Base-by-base conservation (phyloP, 805 yeast genomes). In the Aciculoconidium aculeatum region DNA sequence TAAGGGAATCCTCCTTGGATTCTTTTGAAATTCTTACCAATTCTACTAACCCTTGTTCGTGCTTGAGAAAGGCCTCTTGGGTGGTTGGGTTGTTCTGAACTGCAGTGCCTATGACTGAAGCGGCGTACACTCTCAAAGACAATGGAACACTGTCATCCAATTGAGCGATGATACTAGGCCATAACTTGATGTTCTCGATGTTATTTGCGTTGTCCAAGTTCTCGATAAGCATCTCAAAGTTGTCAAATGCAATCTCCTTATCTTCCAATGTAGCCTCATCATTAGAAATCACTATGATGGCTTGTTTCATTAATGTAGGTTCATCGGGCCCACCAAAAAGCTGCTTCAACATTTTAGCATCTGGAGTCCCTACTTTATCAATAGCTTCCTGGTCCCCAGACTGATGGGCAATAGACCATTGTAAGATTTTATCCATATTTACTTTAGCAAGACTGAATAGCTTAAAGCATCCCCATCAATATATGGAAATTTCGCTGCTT, bases 201-300 rank as follows among this genome's bases (percentile, higher is more conserved):
- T 86, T 86, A 57, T 90, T 88, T 14, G 97, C 97, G 53, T 92
- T 92, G 55, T 92, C 97, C 36, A 90, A 57, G 47, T 87, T 87
- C 51, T 90, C 97, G 27, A 92, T 80, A 29, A 90, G 64, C 90
- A 88, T 86, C 53, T 90, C 96, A 47, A 90, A 81, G 52, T 86
- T 85, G 41, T 90, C 96, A 36, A 87, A 71, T 0, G 96, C 95
- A 6, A 73, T 71, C 29, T 79, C 64, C 44, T 80, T 81, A 43
- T 69, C 68, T 22, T 81, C 90, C 13, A 72, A 43, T 6, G 70
- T 70, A 3, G 76, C 75, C 27, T 77, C 80, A 5, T 74, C 71
- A 44, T 73, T 65, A 2, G 58, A 47, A 4, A 82, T 74, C 7
- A 81, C 77, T 5, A 53, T 47, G 51, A 88, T 72, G 17, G 85